These are phyloP conservation scores for Albifimbria verrucaria DNA, from an alignment of 2,329 filamentous ascomycete genomes.

Conservation along the genomic window DNA sequence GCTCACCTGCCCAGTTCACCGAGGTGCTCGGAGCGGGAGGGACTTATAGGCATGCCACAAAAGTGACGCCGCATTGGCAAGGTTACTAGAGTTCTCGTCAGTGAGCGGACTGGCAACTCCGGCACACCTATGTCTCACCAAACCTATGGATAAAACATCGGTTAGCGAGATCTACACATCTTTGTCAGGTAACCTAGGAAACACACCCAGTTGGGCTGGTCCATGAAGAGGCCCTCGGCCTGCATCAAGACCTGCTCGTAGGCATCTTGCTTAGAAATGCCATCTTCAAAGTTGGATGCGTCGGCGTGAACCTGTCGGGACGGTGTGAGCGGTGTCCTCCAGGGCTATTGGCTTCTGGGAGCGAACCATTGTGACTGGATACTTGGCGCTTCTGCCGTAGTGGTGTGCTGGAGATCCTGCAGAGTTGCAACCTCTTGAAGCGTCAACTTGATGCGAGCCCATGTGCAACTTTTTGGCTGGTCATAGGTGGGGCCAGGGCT, in stretches of 20 bases:
- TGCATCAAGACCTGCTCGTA: slow-evolving; percentile 73
- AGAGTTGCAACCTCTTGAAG: background rate
- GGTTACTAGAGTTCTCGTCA: slow-evolving; percentile 54
- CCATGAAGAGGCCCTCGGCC: slow-evolving; percentile 65
- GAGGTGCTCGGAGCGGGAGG: slow-evolving; percentile 60
- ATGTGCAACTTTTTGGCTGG: background rate
- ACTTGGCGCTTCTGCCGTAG: background rate
- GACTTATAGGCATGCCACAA: slow-evolving; percentile 80
- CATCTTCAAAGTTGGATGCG: slow-evolving; percentile 67
- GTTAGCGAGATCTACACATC: background rate
- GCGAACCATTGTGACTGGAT: slow-evolving; percentile 13
- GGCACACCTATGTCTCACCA: slow-evolving; percentile 16
- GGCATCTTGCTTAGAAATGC: slow-evolving; percentile 66
- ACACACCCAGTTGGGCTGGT: slow-evolving; percentile 75
- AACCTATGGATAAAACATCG: slow-evolving; percentile 14
- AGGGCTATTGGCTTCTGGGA: background rate
- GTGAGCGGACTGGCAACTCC: too few relatives aligned
- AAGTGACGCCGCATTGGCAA: slow-evolving; percentile 71
- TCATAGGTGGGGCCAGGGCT: background rate
- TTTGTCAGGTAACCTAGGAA: background rate
- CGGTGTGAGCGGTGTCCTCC: slow-evolving; percentile 4
- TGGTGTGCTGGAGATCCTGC: background rate
- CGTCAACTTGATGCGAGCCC: background rate
- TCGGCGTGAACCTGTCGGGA: slow-evolving; percentile 69
- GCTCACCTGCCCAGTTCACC: slow-evolving; percentile 73